Conservation (phyloP, 2,329 filamentous ascomycete genomes). For the Stagonosporopsis vannaccii region DNA sequence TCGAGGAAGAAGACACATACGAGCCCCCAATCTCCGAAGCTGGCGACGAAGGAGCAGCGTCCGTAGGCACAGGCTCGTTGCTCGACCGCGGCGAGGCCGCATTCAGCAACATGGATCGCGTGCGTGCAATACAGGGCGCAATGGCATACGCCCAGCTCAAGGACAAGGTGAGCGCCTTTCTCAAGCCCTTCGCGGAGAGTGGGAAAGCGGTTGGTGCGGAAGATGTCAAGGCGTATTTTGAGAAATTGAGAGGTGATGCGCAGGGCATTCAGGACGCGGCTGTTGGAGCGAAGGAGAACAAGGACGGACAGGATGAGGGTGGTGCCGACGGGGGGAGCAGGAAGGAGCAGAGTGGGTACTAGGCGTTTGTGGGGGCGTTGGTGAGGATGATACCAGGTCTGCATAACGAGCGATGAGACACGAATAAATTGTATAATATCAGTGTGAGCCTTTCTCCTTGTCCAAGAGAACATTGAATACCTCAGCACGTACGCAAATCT, state of each 20-base stretch:
- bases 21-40: conserved; percentile 81
- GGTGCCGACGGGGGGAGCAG: conserved; percentile 38
- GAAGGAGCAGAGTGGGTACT: conserved; percentile 53
- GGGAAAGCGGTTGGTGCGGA: conserved; percentile 89
- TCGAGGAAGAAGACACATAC: conserved; percentile 94
- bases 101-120: conserved; percentile 88
- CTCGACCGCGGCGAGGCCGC: conserved; percentile 93
- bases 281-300: conserved; percentile 38
- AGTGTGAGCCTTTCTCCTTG: not conserved
- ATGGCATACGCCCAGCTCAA: conserved; percentile 98
- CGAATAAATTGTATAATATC: conserved; percentile 1
- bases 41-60: conserved; percentile 62
- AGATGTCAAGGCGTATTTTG: conserved; percentile 96
- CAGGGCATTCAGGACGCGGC: conserved; percentile 64
- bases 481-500: not conserved
- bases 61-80: conserved; percentile 78
- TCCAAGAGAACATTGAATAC: not conserved
- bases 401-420: conserved; percentile 3
- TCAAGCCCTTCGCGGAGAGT: conserved; percentile 92
- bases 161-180: conserved; percentile 93
- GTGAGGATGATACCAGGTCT: conserved; percentile 4
- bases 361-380: not conserved
- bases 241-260: conserved; percentile 88
- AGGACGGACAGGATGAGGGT: conserved; percentile 35
- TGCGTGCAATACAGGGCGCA: conserved; percentile 89